These are phyloP conservation scores for Torulaspora microellipsoides DNA, from an alignment of 805 yeast species.

Conservation along the genomic window DNA sequence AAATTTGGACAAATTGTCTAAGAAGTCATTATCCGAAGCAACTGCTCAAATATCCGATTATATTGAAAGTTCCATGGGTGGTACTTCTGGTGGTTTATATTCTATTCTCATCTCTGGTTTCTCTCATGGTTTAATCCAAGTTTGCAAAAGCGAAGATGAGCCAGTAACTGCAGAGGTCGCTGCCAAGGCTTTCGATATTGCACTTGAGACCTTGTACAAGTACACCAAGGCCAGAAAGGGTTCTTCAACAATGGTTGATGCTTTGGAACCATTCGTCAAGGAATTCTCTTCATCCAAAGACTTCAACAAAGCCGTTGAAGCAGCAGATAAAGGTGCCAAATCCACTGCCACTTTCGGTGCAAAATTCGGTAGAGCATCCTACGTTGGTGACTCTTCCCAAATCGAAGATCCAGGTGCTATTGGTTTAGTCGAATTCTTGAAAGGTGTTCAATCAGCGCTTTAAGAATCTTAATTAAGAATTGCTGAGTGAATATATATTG, in stretches of 20 bases:
- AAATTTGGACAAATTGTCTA: slow-evolving; percentile 44
- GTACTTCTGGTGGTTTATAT: slow-evolving; percentile 92
- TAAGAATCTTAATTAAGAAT: neutral
- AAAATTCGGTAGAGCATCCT: slow-evolving; percentile 89
- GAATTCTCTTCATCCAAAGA: slow-evolving; percentile 49
- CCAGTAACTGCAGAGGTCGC: slow-evolving; percentile 35
- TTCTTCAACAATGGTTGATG: slow-evolving; percentile 84
- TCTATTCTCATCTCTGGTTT: slow-evolving; percentile 80
- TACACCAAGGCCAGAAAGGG: slow-evolving; percentile 89
- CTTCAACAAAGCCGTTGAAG: slow-evolving; percentile 55
- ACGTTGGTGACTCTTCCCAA: slow-evolving; percentile 67
- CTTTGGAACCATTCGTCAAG: slow-evolving; percentile 81
- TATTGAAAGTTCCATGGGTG: slow-evolving; percentile 93
- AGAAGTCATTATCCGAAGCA: slow-evolving; percentile 46
- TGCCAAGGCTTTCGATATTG: slow-evolving; percentile 49
- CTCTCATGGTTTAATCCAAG: slow-evolving; percentile 45
- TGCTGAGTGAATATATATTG: too few relatives aligned
- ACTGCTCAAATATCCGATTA: slow-evolving; percentile 71
- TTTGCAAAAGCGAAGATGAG: slow-evolving; percentile 22
- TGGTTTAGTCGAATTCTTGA: slow-evolving; percentile 60
- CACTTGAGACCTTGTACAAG: slow-evolving; percentile 68
- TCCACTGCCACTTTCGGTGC: slow-evolving; percentile 72
- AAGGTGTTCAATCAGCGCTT: slow-evolving; percentile 34
- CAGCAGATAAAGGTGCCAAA: slow-evolving; percentile 73
- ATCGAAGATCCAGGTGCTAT: slow-evolving; percentile 95